These are phyloP conservation scores for Dendrobium catenatum DNA, from an alignment of 106 monocot species.

Conservation along the genomic window DNA sequence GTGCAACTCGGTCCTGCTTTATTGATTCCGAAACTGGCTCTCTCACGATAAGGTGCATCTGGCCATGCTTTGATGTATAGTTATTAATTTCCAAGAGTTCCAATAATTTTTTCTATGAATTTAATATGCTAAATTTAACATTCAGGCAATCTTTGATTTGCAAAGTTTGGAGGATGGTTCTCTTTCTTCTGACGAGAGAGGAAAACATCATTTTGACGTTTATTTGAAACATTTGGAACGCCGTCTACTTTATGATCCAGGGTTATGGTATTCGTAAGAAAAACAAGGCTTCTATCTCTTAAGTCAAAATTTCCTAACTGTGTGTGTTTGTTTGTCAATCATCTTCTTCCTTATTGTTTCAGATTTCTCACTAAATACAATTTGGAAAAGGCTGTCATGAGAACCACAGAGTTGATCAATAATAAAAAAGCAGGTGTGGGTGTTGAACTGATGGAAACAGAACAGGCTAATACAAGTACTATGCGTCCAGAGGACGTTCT, in stretches of 20 bases:
- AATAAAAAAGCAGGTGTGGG: background rate
- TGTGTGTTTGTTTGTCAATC: background rate
- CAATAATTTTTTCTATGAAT: background rate
- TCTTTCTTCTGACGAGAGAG: constrained; percentile 12
- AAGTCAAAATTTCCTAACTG: background rate
- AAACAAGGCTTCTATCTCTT: constrained; percentile 5
- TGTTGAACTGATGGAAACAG: background rate
- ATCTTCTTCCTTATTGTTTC: constrained; percentile 6
- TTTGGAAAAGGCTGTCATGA: background rate
- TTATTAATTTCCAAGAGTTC: background rate
- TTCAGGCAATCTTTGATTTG: background rate
- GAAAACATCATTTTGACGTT: constrained; percentile 23
- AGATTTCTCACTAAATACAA: constrained; percentile 4
- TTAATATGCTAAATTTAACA: background rate
- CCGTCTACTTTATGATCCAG: constrained; percentile 27
- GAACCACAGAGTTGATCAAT: background rate
- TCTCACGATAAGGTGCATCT: no score
- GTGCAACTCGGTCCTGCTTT: no score
- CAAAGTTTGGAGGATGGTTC: background rate
- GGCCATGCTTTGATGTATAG: background rate
- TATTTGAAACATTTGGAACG: constrained; percentile 27
- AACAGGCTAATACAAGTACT: constrained; percentile 6
- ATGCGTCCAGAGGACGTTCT: constrained; percentile 30
- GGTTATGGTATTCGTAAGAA: constrained; percentile 39
- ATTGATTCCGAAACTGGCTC: no score